phyloP scores from a whole-genome alignment of 2,329 filamentous ascomycete species.

The Ustulina deusta region DNA sequence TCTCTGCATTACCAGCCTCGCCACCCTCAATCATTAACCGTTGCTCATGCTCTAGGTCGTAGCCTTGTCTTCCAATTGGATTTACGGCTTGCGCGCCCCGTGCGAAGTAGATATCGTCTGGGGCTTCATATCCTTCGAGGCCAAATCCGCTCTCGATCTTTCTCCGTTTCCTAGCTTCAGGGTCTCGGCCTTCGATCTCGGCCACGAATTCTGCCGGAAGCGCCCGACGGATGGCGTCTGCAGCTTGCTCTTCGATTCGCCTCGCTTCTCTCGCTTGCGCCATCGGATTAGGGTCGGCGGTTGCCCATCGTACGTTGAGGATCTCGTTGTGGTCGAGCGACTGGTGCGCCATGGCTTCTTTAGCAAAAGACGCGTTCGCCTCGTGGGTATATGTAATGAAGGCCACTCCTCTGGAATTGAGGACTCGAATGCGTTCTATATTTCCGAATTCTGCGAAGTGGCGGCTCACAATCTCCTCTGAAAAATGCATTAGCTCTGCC shows the following conservation, averaged over 20 bases:
- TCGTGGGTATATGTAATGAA: constrained; percentile 97
- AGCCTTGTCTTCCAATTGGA: constrained; percentile 67
- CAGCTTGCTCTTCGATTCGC: constrained; percentile 93
- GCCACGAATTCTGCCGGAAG: constrained; percentile 91
- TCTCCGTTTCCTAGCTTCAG: constrained; percentile 86
- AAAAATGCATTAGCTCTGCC: constrained; percentile 17
- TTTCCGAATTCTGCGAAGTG: constrained; percentile 98
- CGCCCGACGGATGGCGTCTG: constrained; percentile 89
- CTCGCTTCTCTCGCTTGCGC: constrained; percentile 92
- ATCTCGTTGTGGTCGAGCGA: constrained; percentile 91
- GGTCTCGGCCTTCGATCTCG: constrained; percentile 92
- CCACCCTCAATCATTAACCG: constrained; percentile 69
- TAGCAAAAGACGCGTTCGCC: constrained; percentile 89
- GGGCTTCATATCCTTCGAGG: constrained; percentile 90
- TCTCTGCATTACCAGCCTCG: constrained; percentile 59
- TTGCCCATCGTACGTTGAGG: constrained; percentile 96
- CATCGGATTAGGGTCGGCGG: constrained; percentile 93
- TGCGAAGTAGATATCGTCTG: constrained; percentile 93
- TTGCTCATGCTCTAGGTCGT: constrained; percentile 73
- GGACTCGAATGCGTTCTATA: constrained; percentile 85
- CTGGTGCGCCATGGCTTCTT: constrained; percentile 97
- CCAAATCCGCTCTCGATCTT: constrained; percentile 92
- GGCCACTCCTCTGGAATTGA: constrained; percentile 89
- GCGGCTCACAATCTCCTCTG: constrained; percentile 89
- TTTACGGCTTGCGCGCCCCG: constrained; percentile 77